Evolutionary conservation across 495 filamentous ascomycete genomes (phyloP), one percentile per base, ranked within the genome.

Genomic region (Aspergillus hancockii): DNA sequence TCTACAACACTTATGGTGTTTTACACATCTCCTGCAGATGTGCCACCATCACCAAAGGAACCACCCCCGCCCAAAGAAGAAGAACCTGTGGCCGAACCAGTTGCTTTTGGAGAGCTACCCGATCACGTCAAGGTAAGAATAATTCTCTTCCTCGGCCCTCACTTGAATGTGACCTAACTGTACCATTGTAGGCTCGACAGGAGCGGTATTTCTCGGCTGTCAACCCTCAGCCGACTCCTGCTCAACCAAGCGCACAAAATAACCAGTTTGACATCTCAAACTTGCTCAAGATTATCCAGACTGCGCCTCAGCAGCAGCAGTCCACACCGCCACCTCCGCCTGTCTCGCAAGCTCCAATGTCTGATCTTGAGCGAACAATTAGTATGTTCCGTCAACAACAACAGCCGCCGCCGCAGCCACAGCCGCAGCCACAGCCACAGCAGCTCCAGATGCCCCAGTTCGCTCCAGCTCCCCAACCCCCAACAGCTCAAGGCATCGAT

Each of bases 1-100:
- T 76, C 79, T 21, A 86, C 79, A n/a, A 92, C 90, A 23, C 81
- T 96, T 32, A 91, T 95, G 85, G 89, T 88, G 6, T 84, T 92
- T 59, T 94, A 96, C 65, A 83, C 88, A 2, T 85, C 85, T 53
- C 71, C 75, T 34, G 81, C 82, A 8, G 92, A 96, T 64, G 88
- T 95, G 59, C 93, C 93, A 5, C 75, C 85, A 1, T 85, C 87
- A 0, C 89, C 93, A 2, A 84, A 87, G 55, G 93, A 95, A 53
- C 91, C 92, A 4, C 70, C 79, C 14, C 72, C 81, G 40, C 67
- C 71, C 16, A 75, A 72, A 21, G 66, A 72, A 12, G 65, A 73
- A 5, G 77, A 81, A 49, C 55, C 56, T 18, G 74, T 57, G 3
- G 46, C 66, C 7, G 75, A 74, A 14, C 64, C 66, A 25, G 54